phyloP scores from a whole-genome alignment of 192 early-diverging fungal species.

The Polychytrium aggregatum region DNA sequence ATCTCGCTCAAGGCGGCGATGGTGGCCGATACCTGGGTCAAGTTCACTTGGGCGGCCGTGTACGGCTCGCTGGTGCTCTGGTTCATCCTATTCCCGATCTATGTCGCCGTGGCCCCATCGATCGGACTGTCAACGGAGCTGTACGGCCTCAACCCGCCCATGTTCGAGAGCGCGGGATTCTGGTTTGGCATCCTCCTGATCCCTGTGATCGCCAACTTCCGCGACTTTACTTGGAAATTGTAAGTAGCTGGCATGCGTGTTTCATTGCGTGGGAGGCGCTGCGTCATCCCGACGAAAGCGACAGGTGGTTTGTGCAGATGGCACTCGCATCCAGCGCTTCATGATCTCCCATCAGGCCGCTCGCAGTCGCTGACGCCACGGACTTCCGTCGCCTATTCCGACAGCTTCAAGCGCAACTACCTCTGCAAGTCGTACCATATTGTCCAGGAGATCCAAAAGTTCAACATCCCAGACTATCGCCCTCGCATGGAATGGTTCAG shows the following conservation, averaged over 20 bases:
- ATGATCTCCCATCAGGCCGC: too few species aligned
- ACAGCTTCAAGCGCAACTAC: conserved; percentile 71
- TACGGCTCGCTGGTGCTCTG: conserved; percentile 83
- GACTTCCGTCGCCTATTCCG: background rate
- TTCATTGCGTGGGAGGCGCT: conserved; percentile 1
- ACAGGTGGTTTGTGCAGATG: too few species aligned
- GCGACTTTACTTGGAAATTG: conserved; percentile 95
- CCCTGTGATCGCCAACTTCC: conserved; percentile 70
- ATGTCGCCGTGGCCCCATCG: conserved; percentile 61
- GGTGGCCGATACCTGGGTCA: conserved; percentile 86
- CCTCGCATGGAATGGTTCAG: conserved; percentile 97
- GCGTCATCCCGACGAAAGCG: too few species aligned
- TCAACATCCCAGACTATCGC: conserved; percentile 96
- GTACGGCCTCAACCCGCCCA: conserved; percentile 23
- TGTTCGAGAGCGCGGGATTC: conserved; percentile 42
- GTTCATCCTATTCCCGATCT: conserved; percentile 78
- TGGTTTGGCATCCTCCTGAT: conserved; percentile 81
- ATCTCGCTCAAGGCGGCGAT: conserved; percentile 86
- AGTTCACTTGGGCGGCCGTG: conserved; percentile 84
- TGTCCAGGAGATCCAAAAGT: conserved; percentile 98
- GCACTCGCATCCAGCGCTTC: too few species aligned
- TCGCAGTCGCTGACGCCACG: background rate
- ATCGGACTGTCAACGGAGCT: conserved; percentile 30
- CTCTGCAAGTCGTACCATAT: conserved; percentile 80
- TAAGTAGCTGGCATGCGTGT: conserved; percentile 32